These are phyloP conservation scores for Harringtonia lauricola DNA, from an alignment of 2,329 filamentous ascomycete species.

Conservation along the genomic window DNA sequence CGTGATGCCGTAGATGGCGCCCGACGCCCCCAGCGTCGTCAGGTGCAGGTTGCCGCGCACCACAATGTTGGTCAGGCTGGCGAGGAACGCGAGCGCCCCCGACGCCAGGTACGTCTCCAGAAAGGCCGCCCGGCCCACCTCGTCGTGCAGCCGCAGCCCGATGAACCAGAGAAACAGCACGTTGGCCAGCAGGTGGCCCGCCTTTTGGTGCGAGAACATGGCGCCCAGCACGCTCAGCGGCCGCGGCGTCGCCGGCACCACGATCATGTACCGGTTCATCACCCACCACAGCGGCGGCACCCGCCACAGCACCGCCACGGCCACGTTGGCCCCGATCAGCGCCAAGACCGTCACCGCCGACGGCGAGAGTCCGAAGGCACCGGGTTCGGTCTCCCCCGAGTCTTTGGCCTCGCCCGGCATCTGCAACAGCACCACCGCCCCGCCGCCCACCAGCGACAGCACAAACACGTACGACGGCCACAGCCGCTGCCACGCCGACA, in stretches of 20 bases:
- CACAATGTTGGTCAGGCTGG: slow-evolving; percentile 41
- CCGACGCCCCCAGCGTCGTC: slow-evolving; percentile 57
- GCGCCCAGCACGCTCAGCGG: slow-evolving; percentile 51
- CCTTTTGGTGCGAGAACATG: slow-evolving; percentile 56
- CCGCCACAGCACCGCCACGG: slow-evolving; percentile 49
- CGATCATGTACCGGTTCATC: slow-evolving; percentile 58
- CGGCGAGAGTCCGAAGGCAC: too few species aligned
- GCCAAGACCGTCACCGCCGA: slow-evolving; percentile 52
- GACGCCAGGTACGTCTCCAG: slow-evolving; percentile 53
- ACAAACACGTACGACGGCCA: slow-evolving; percentile 41
- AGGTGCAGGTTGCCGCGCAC: slow-evolving; percentile 31
- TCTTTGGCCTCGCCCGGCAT: too few species aligned
- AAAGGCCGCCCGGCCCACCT: slow-evolving; percentile 58
- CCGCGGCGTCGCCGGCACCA: slow-evolving; percentile 53
- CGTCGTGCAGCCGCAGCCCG: slow-evolving; percentile 56
- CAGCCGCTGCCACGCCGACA: slow-evolving; percentile 41
- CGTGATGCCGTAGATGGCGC: slow-evolving; percentile 48
- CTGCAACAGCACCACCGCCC: slow-evolving; percentile 30
- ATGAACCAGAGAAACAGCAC: slow-evolving; percentile 55
- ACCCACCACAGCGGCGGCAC: slow-evolving; percentile 52
- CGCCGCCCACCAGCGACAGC: slow-evolving; percentile 30
- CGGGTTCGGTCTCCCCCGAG: too few species aligned
- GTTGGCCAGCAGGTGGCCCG: slow-evolving; percentile 52
- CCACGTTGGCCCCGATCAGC: slow-evolving; percentile 48
- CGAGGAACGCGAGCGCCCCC: slow-evolving; percentile 46